Conservation (phyloP, 805 yeast species). For the Metschnikowia similis region DNA sequence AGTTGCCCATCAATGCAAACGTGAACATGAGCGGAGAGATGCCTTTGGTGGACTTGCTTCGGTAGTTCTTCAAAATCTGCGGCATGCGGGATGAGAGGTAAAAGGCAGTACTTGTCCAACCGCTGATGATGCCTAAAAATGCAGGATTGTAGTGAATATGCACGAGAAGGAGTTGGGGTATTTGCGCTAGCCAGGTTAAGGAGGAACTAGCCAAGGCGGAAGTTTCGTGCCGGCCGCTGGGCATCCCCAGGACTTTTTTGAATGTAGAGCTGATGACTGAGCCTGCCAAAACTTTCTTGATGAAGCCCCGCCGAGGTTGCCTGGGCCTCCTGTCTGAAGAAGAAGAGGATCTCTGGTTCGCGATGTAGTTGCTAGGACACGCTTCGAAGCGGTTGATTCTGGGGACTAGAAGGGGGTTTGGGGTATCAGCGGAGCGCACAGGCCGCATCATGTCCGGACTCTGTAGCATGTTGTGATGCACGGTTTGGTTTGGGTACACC, state of each 20-base stretch:
- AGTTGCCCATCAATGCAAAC: conserved; percentile 35
- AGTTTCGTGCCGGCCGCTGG: not conserved
- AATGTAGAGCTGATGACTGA: conserved; percentile 14
- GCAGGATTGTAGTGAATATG: conserved; percentile 6
- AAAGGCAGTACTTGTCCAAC: conserved; percentile 31
- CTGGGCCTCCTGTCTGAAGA: conserved; percentile 7
- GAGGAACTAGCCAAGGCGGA: not conserved
- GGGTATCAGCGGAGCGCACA: conserved; percentile 9
- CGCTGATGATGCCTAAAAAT: conserved; percentile 25
- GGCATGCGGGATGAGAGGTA: conserved; percentile 33
- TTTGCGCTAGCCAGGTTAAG: not conserved
- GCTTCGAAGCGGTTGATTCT: conserved; percentile 24
- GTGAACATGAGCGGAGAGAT: conserved; percentile 31
- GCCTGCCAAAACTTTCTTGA: conserved; percentile 10
- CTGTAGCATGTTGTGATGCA: conserved; percentile 35
- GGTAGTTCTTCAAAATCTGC: conserved; percentile 32
- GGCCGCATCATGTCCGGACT: conserved; percentile 34
- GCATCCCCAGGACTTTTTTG: conserved; percentile 9
- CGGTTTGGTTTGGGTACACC: conserved; percentile 28
- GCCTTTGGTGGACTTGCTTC: conserved; percentile 30
- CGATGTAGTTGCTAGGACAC: conserved; percentile 5
- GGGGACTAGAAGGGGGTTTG: conserved; percentile 5
- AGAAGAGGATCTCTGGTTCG: conserved; percentile 7
- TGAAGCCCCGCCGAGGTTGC: conserved; percentile 6
- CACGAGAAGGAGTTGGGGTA: not conserved